These are phyloP conservation scores for Geotrichum cucujoidarum DNA, from an alignment of 1,139 yeast species.

Conservation along the genomic window DNA sequence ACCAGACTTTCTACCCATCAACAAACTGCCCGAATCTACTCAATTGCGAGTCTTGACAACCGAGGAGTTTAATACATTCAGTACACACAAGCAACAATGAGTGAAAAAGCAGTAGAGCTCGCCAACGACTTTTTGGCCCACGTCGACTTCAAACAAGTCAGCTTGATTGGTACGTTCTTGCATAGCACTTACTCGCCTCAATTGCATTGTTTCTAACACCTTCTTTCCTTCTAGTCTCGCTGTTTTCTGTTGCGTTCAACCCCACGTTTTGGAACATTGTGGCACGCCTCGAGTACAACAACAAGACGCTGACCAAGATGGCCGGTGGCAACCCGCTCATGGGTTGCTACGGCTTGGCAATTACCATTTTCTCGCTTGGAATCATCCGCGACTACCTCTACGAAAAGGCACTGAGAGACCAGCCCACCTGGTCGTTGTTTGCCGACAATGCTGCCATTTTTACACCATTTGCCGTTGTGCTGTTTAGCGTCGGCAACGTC, in stretches of 20 bases:
- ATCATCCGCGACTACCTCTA: constrained; percentile 73
- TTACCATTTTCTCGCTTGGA: constrained; percentile 78
- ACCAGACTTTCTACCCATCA: too few relatives aligned
- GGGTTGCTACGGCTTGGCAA: constrained; percentile 83
- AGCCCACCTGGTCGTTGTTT: constrained; percentile 38
- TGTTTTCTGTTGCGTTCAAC: constrained; percentile 67
- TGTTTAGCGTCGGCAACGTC: constrained; percentile 66
- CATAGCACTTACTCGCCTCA: not conserved
- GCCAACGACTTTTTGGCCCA: constrained; percentile 12
- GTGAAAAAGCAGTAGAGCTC: constrained; percentile 1
- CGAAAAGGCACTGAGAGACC: constrained; percentile 59
- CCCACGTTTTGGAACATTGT: constrained; percentile 94
- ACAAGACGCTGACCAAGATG: constrained; percentile 66
- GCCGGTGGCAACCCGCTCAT: constrained; percentile 59
- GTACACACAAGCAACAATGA: constrained; percentile 11
- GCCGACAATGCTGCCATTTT: constrained; percentile 25
- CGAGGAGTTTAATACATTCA: not conserved
- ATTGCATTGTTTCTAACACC: not conserved
- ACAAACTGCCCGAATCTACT: not conserved
- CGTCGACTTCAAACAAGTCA: constrained; percentile 23
- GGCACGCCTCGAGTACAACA: constrained; percentile 76
- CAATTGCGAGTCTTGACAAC: not conserved
- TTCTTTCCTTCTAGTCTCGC: constrained; percentile 23
- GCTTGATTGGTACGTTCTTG: constrained; percentile 21
- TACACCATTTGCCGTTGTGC: constrained; percentile 44